These are phyloP conservation scores for Saccharomycopsis hybrid DNA, from an alignment of 1,139 yeast species.

Conservation along the genomic window DNA sequence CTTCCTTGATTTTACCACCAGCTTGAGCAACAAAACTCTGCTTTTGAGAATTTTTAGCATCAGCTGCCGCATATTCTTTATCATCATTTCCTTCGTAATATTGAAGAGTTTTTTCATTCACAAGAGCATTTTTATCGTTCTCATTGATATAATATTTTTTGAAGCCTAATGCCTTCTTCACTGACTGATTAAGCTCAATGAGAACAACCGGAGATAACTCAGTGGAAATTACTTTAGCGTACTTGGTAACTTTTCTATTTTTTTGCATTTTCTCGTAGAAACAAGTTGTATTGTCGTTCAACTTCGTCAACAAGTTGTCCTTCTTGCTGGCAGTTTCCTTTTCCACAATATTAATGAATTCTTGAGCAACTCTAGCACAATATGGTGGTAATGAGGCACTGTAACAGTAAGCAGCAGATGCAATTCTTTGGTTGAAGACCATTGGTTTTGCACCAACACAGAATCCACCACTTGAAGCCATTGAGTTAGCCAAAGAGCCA, in stretches of 20 bases:
- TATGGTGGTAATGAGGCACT: constrained; percentile 95
- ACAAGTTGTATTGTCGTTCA: constrained; percentile 33
- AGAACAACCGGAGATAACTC: constrained; percentile 64
- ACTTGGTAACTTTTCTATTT: constrained; percentile 30
- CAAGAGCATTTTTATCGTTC: constrained; percentile 22
- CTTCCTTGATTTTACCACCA: neutral
- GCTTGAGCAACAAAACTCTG: neutral
- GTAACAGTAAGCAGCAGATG: constrained; percentile 84
- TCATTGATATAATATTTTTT: constrained; percentile 42
- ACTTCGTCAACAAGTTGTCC: constrained; percentile 30
- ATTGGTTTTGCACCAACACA: constrained; percentile 81
- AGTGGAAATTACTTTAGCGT: constrained; percentile 49
- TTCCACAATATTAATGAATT: constrained; percentile 45
- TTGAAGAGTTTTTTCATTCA: constrained; percentile 27
- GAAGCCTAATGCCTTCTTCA: constrained; percentile 38
- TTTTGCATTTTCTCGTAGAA: constrained; percentile 34
- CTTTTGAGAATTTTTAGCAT: neutral
- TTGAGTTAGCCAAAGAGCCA: constrained; percentile 77
- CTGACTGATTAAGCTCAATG: constrained; percentile 41
- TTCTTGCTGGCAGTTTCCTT: constrained; percentile 24
- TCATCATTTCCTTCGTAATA: constrained; percentile 7
- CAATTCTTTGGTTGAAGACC: constrained; percentile 89
- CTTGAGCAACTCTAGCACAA: constrained; percentile 68
- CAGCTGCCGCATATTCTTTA: neutral
- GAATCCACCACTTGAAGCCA: constrained; percentile 93